These are phyloP conservation scores for Panellus pusillus DNA, from an alignment of 768 basidiomycete genomes.

Conservation along the genomic window DNA sequence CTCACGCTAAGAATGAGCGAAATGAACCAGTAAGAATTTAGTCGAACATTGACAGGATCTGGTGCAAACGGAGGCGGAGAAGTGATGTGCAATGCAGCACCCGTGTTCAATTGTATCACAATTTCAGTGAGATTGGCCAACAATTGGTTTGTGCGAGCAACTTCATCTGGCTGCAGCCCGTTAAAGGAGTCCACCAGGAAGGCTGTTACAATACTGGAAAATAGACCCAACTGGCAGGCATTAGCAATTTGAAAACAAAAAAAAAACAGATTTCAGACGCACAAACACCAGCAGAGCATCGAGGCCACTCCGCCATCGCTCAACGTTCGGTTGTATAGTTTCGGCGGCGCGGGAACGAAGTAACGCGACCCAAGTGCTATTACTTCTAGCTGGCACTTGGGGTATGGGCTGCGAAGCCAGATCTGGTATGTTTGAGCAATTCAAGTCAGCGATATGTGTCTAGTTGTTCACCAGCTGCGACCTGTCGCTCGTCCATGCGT, in stretches of 20 bases:
- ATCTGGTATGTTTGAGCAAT: neutral
- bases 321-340: neutral
- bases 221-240: neutral
- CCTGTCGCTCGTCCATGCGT: no score
- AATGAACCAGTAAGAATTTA: slow-evolving; percentile 12
- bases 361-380: neutral
- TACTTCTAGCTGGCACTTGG: neutral
- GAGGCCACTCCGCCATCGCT: neutral
- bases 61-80: slow-evolving; percentile 2
- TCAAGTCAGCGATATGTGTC: no score
- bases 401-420: neutral
- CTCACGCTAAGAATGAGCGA: slow-evolving; percentile 12
- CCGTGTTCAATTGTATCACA: slow-evolving; percentile 5
- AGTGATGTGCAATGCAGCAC: neutral
- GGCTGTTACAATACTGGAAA: neutral
- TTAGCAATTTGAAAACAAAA: neutral
- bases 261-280: neutral
- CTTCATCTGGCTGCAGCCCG: slow-evolving; percentile 4
- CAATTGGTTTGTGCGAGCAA: slow-evolving; percentile 28
- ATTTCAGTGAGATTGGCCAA: slow-evolving; percentile 29
- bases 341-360: neutral
- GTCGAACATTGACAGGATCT: slow-evolving; percentile 4
- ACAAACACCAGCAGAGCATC: neutral
- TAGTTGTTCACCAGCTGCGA: no score
- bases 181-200: neutral